These are phyloP conservation scores for Diplodia intermedia DNA, from an alignment of 2,329 filamentous ascomycete species.

Conservation along the genomic window DNA sequence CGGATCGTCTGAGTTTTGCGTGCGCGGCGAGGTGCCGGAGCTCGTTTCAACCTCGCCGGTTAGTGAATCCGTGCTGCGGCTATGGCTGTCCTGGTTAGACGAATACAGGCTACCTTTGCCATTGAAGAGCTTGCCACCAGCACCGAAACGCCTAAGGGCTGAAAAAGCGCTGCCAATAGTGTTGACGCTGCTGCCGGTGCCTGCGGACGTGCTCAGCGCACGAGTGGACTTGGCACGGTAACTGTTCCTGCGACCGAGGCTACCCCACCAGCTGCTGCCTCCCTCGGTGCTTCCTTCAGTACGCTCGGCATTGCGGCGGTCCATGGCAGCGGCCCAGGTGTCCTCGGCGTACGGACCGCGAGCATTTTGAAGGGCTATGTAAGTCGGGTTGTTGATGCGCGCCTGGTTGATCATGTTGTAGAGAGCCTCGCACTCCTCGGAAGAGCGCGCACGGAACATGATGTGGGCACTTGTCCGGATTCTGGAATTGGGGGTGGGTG, in stretches of 20 bases:
- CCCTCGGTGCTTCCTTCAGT: constrained; percentile 51
- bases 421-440: constrained; percentile 78
- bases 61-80: constrained; percentile 35
- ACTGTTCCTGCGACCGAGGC: constrained; percentile 60
- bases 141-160: constrained; percentile 76
- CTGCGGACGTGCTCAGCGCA: constrained; percentile 64
- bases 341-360: constrained; percentile 61
- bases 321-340: constrained; percentile 60
- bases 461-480: constrained; percentile 76
- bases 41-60: constrained; percentile 39
- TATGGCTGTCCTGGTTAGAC: constrained; percentile 49
- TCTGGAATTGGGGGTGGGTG: constrained; percentile 74
- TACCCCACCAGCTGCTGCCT: constrained; percentile 57
- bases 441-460: constrained; percentile 83
- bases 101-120: constrained; percentile 63
- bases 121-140: constrained; percentile 56
- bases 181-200: constrained; percentile 77
- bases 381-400: constrained; percentile 90
- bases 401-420: constrained; percentile 88
- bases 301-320: constrained; percentile 57
- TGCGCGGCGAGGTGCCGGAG: constrained; percentile 38
- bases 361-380: constrained; percentile 78
- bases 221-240: constrained; percentile 61
- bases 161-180: constrained; percentile 81
- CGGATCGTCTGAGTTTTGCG: constrained; percentile 30